A percentile compares a stretch with the other conserved stretches of the same genome.
Evolutionary conservation across 2,329 filamentous ascomycete species (phyloP).

Genomic region (Xylariaceae sp.): DNA sequence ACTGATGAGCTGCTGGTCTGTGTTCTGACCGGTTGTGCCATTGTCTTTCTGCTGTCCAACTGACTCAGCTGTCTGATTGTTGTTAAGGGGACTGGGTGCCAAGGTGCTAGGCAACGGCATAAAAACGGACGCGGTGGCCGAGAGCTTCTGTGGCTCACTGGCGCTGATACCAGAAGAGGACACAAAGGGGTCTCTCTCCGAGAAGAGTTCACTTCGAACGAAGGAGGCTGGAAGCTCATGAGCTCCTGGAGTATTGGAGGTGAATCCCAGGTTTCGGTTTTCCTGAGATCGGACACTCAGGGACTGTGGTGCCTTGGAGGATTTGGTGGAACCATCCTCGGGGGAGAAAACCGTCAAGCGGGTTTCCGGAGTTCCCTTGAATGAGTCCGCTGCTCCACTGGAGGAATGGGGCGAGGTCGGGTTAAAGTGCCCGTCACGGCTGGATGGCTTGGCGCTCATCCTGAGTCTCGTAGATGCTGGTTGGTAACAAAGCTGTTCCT

Average conservation of each 20-base stretch:
- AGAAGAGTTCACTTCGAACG: slow-evolving; percentile 21
- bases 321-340: slow-evolving; percentile 46
- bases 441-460: slow-evolving; percentile 34
- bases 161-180: slow-evolving; percentile 33
- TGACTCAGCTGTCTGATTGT: slow-evolving; percentile 17
- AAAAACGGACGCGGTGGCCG: slow-evolving; percentile 59
- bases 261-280: slow-evolving; percentile 24
- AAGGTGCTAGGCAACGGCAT: slow-evolving; percentile 41
- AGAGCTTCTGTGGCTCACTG: slow-evolving; percentile 47
- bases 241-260: slow-evolving; percentile 22
- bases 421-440: slow-evolving; percentile 39
- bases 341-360: slow-evolving; percentile 60
- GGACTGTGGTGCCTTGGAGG: slow-evolving; percentile 35
- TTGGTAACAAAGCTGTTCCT: background rate
- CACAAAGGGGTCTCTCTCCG: slow-evolving; percentile 50
- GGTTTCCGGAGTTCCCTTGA: slow-evolving; percentile 60
- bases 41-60: slow-evolving; percentile 19
- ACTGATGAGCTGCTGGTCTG: slow-evolving; percentile 9
- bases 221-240: slow-evolving; percentile 23
- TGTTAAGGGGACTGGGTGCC: slow-evolving; percentile 27
- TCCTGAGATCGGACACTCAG: slow-evolving; percentile 32
- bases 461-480: background rate
- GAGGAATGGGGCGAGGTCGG: slow-evolving; percentile 49
- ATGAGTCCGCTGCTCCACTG: slow-evolving; percentile 49
- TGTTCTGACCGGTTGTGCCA: slow-evolving; percentile 9